Evolutionary conservation across 2,329 filamentous ascomycete species (phyloP), one percentile per base, ranked within the genome.

Genomic region (Plectosphaerella cucumerina): DNA sequence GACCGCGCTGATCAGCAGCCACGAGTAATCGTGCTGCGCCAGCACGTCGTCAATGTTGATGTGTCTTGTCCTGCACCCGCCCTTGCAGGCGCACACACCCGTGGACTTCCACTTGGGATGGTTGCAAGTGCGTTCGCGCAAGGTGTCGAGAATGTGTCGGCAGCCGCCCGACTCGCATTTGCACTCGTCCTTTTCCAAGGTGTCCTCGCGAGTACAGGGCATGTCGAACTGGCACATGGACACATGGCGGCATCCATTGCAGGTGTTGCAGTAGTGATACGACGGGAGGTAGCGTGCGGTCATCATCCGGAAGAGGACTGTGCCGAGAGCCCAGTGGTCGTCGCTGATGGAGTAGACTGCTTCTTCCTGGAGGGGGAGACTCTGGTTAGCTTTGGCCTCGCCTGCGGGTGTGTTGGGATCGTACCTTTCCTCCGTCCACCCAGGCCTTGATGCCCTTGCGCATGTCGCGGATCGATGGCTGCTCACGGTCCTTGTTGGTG

Each of bases 301-400:
- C 72, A 76, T 75, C 72, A 76, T 75, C 47, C 60, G 63, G 54
- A 69, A 70, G 44, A 76, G 53, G 23, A 71, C 56, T 15, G 53
- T 58, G 33, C 70, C 72, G 26, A 75, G 62, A 22, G 65, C 62
- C 57, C 59, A 68, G 33, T 74, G 56, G 48, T 76, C 73, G 35
- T 64, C 62, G 20, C 62, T 62, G 21, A 65, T 56, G 1, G 68
- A 69, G 52, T 73, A 73, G 0, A 63, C 59, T 3, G 65, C 63
- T 12, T 61, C 50, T 18, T 35, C 47, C 68, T 70, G 47, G 4
- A 37, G 35, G 8, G n/a, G 14, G 6, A n/a, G 14, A n/a, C 15
- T 37, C 35, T 6, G 14, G 15, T 37, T 37, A 15, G 35, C 14
- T 14, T 37, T 37, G 10, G 4, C 14, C 15, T n/a, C 5, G 15